Conservation (phyloP, 1,139 yeast species). For the Saccharomyces pastorianus region DNA sequence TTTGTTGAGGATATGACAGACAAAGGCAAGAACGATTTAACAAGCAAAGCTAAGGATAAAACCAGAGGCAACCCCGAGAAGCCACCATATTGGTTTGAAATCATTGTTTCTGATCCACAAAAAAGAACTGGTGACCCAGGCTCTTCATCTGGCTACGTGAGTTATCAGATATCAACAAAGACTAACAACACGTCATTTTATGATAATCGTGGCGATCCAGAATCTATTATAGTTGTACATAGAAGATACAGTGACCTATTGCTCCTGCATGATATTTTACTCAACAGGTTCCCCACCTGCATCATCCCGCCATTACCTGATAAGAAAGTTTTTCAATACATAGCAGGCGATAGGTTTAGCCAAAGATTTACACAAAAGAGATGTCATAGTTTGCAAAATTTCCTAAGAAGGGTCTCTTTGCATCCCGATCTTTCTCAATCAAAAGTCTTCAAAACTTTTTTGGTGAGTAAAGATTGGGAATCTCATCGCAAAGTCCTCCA, state of each 20-base stretch:
- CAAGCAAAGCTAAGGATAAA: background rate
- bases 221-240: constrained; percentile 47
- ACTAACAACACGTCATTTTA: constrained; percentile 42
- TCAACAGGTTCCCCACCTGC: constrained; percentile 73
- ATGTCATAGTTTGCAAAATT: constrained; percentile 74
- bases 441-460: constrained; percentile 63
- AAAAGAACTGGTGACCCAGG: constrained; percentile 76
- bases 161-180: constrained; percentile 69
- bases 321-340: constrained; percentile 79
- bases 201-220: constrained; percentile 33
- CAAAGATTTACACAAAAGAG: constrained; percentile 74
- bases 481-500: constrained; percentile 50
- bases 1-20: background rate
- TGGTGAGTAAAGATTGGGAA: constrained; percentile 79
- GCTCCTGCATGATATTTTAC: constrained; percentile 63
- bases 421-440: constrained; percentile 70
- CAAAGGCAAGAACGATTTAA: background rate
- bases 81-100: constrained; percentile 13
- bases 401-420: constrained; percentile 59
- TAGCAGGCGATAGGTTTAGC: constrained; percentile 89
- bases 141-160: constrained; percentile 44
- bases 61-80: background rate
- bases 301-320: constrained; percentile 93
- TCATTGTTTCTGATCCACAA: constrained; percentile 59
- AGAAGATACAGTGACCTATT: constrained; percentile 80